Conservation (phyloP, 1,284 basidiomycete genomes). For the Leccinum pachyderme region DNA sequence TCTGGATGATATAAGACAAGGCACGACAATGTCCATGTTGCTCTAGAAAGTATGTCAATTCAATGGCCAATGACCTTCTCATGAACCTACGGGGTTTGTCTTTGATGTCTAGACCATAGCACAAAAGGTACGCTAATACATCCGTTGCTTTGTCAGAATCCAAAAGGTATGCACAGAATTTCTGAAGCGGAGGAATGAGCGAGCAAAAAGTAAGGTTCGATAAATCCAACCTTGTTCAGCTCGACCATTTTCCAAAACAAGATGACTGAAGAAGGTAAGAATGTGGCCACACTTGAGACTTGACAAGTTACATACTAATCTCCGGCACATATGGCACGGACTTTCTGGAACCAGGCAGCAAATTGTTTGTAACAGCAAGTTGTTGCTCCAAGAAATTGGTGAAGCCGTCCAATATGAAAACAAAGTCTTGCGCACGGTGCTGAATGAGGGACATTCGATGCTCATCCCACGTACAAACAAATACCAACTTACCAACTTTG, state of each 20-base stretch:
- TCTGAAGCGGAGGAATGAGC: slow-evolving; percentile 45
- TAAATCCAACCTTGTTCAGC: slow-evolving; percentile 72
- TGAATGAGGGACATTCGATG: slow-evolving; percentile 31
- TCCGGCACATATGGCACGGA: slow-evolving; percentile 80
- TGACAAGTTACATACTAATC: slow-evolving; percentile 53
- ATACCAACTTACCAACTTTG: slow-evolving; percentile 67
- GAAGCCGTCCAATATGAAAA: slow-evolving; percentile 77
- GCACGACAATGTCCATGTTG: slow-evolving; percentile 90
- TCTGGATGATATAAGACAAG: slow-evolving; percentile 89
- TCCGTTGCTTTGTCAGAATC: slow-evolving; percentile 79
- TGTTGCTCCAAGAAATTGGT: slow-evolving; percentile 71
- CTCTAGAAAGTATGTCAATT: slow-evolving; percentile 45
- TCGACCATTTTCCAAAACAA: slow-evolving; percentile 91
- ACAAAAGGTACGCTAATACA: slow-evolving; percentile 73
- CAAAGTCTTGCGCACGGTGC: slow-evolving; percentile 88
- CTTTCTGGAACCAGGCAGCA: slow-evolving; percentile 81
- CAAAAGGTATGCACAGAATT: slow-evolving; percentile 80
- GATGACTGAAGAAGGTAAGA: slow-evolving; percentile 51
- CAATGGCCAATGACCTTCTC: slow-evolving; percentile 7
- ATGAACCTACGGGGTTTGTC: slow-evolving; percentile 76
- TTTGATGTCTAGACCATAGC: slow-evolving; percentile 81
- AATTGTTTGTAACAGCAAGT: slow-evolving; percentile 67
- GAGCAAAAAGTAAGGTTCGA: neutral
- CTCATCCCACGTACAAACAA: slow-evolving; percentile 3
- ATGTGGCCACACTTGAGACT: slow-evolving; percentile 5